A percentile compares a stretch with the other conserved stretches of the same genome.
Evolutionary conservation across 139 green algal species (phyloP).

Genomic region (Volvox reticuliferus): DNA sequence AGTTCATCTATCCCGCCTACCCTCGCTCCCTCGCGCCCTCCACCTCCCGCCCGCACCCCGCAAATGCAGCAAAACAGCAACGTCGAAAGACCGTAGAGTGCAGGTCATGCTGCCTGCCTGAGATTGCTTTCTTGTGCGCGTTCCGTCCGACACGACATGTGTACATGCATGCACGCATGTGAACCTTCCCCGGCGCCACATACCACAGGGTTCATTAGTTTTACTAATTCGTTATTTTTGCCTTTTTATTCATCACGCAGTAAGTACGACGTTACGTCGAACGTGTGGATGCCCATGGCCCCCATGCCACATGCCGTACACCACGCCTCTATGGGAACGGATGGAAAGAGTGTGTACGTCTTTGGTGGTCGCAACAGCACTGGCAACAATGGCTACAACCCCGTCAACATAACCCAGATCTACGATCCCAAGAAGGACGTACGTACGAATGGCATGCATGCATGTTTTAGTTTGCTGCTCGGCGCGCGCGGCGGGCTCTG

Average conservation of each 20-base stretch:
- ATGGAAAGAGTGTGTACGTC: background rate
- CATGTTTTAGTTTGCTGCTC: background rate
- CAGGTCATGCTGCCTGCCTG: background rate
- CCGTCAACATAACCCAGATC: background rate
- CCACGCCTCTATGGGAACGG: background rate
- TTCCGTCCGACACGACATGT: background rate
- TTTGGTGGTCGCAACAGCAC: constrained; percentile 11
- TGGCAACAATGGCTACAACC: background rate
- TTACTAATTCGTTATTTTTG: background rate
- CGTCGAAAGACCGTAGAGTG: background rate
- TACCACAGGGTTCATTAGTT: background rate
- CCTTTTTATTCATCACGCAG: background rate
- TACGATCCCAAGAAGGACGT: background rate
- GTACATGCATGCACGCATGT: no score
- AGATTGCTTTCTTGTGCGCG: background rate
- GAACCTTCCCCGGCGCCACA: background rate
- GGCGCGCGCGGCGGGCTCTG: no score
- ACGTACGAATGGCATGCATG: background rate
- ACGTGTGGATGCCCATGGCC: background rate
- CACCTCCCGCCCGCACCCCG: background rate
- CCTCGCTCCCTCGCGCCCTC: background rate
- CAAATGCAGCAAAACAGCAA: background rate
- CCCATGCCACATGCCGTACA: constrained; percentile 20
- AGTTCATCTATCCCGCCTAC: background rate
- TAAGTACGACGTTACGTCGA: background rate